Conservation (phyloP, 805 yeast species). For the Ogataea wickerhamii region DNA sequence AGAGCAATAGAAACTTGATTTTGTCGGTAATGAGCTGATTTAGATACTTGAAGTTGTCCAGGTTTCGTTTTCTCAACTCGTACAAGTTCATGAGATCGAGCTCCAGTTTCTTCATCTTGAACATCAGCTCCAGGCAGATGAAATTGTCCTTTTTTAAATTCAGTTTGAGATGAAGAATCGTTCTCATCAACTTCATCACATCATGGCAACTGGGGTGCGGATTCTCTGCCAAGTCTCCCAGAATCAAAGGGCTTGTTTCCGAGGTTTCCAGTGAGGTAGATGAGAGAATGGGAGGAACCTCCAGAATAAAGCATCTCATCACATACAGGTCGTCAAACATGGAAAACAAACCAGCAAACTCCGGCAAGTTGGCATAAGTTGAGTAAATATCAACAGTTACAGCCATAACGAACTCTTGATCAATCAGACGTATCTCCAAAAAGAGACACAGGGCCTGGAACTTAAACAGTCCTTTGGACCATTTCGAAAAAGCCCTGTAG, state of each 20-base stretch:
- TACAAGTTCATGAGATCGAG: conserved; percentile 9
- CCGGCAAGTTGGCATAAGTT: conserved; percentile 4
- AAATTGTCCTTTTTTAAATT: conserved; percentile 10
- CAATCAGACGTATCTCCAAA: conserved; percentile 9
- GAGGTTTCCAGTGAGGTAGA: neutral
- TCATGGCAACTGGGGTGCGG: conserved; percentile 1
- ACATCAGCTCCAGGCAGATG: conserved; percentile 5
- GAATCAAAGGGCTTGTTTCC: neutral
- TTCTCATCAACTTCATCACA: conserved; percentile 7
- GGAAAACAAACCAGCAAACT: conserved; percentile 4
- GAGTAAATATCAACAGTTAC: conserved; percentile 12
- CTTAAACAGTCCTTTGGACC: conserved; percentile 15
- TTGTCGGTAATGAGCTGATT: conserved; percentile 8
- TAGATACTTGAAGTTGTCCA: conserved; percentile 9
- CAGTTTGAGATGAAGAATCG: conserved; percentile 5
- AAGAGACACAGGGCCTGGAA: conserved; percentile 16
- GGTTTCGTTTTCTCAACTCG: conserved; percentile 6
- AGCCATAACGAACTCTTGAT: conserved; percentile 4
- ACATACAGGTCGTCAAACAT: conserved; percentile 11
- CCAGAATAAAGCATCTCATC: conserved; percentile 16
- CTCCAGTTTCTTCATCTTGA: conserved; percentile 9
- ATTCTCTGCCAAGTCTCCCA: neutral
- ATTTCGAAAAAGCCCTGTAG: conserved; percentile 4
- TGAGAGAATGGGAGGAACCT: conserved; percentile 11
- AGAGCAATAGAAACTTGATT: conserved; percentile 9